Evolutionary conservation across 2,329 filamentous ascomycete genomes (phyloP), one percentile per base, ranked within the genome.

Genomic region (Neopestalotiopsis clavispora): DNA sequence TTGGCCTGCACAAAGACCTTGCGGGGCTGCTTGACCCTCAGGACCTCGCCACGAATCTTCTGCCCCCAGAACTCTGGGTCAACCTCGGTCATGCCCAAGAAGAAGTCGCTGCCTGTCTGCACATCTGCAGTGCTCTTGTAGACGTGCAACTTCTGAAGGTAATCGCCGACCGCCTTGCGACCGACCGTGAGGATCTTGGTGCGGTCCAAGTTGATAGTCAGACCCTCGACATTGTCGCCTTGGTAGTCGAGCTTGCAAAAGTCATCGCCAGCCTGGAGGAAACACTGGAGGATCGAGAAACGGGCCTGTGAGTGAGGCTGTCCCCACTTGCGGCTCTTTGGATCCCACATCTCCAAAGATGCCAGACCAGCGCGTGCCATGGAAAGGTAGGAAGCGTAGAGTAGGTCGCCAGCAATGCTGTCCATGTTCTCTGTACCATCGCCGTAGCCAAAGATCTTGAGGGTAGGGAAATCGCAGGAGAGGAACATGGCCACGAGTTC

Each of bases 1-100:
- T 97, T 98, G 69, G 94, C 94, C 84, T 98, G 95, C 67, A 98
- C 94, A 83, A 97, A 98, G 59, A 98, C 91, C 84, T 95, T 95
- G 69, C 92, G 84, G n/a, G 93, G 92, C 81, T 93, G 92, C 83
- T 94, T 94, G 80, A 93, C 92, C 74, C 86, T 85, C 57, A 95
- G 81, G 30, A 95, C 92, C 70, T 93, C 87, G 61, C 92, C 89
- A 68, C 95, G 87, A 32, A 98, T 89, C 81, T 91, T 92, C 72
- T 88, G 90, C 67, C 92, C 94, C 88, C 94, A 98, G 84, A 93
- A 98, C 52, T 93, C 91, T 66, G 90, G 82, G 69, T 92, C 92
- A 28, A 98, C 95, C 30, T 87, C 84, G 7, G 95, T 97, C 86
- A 97, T 95, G 38, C 91, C 87, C 70, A 91, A 89, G 78, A 97